phyloP scores from a whole-genome alignment of 202 grass and related monocot genomes.

The Panicum virgatum region DNA sequence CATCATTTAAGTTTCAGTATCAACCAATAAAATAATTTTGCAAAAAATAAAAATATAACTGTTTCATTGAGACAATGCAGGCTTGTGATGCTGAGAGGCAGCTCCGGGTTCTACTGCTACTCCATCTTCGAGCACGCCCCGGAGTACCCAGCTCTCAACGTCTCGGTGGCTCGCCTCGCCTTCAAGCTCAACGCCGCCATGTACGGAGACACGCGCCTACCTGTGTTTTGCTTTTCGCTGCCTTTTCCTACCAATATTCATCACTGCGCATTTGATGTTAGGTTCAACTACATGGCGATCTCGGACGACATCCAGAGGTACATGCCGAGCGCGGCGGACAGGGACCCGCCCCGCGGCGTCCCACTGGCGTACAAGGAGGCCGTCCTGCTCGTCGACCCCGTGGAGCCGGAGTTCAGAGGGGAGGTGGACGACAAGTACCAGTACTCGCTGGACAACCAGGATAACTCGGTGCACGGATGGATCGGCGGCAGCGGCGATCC shows the following conservation, averaged over 20 bases:
- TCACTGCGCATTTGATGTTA: background rate
- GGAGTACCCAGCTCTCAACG: background rate
- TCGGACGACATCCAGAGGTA: background rate
- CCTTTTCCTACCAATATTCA: background rate
- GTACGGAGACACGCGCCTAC: background rate
- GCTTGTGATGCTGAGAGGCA: constrained; percentile 55
- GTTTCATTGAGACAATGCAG: constrained; percentile 9
- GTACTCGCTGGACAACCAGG: constrained; percentile 63
- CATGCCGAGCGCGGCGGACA: background rate
- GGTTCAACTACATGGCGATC: background rate
- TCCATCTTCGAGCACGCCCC: constrained; percentile 52
- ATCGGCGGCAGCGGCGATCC: constrained; percentile 26
- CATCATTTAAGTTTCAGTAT: background rate
- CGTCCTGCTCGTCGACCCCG: constrained; percentile 49
- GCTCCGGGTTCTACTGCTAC: constrained; percentile 79
- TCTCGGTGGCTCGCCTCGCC: constrained; percentile 15
- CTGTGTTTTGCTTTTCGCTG: background rate
- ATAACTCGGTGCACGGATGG: constrained; percentile 78
- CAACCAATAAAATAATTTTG: background rate
- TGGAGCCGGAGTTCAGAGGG: constrained; percentile 50
- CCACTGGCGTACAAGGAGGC: constrained; percentile 74
- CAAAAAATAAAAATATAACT: background rate
- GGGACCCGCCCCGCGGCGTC: background rate
- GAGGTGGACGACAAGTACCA: constrained; percentile 94
- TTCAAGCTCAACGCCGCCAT: background rate